These are phyloP conservation scores for Penicillium sp. DNA, from an alignment of 2,329 filamentous ascomycete genomes.

Conservation along the genomic window DNA sequence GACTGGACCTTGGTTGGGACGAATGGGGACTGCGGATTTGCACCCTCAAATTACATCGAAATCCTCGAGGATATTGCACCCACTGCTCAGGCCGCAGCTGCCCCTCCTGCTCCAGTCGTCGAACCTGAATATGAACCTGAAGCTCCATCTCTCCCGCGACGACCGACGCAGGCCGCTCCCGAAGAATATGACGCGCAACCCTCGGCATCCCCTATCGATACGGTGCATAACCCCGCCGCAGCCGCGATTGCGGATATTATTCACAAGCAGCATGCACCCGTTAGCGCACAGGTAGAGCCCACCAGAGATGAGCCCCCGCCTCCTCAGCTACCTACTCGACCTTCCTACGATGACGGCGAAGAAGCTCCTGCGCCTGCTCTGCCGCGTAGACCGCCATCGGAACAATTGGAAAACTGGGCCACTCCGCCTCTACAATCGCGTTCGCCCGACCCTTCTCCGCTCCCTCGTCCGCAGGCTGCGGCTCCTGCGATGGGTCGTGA, in stretches of 20 bases:
- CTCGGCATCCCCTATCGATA: slow-evolving; percentile 41
- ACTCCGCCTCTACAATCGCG: slow-evolving; percentile 59
- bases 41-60: slow-evolving; percentile 94
- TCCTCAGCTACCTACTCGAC: slow-evolving; percentile 40
- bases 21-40: slow-evolving; percentile 86
- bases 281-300: slow-evolving; percentile 26
- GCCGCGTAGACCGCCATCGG: slow-evolving; percentile 61
- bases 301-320: slow-evolving; percentile 34
- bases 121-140: slow-evolving; percentile 44
- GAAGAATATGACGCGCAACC: slow-evolving; percentile 28
- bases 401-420: slow-evolving; percentile 36
- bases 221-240: slow-evolving; percentile 52
- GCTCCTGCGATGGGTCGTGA: slow-evolving; percentile 30
- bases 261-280: slow-evolving; percentile 39
- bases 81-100: slow-evolving; percentile 45
- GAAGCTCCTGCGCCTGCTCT: slow-evolving; percentile 48
- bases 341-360: slow-evolving; percentile 61
- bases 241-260: slow-evolving; percentile 56
- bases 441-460: slow-evolving; percentile 53
- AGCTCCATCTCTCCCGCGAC: slow-evolving; percentile 39
- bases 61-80: slow-evolving; percentile 50
- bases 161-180: slow-evolving; percentile 23
- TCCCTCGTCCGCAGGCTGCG: slow-evolving; percentile 21
- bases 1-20: slow-evolving; percentile 94
- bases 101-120: slow-evolving; percentile 28